Evolutionary conservation across 345 rosid species (phyloP).

Genomic region (Corchorus capsularis): DNA sequence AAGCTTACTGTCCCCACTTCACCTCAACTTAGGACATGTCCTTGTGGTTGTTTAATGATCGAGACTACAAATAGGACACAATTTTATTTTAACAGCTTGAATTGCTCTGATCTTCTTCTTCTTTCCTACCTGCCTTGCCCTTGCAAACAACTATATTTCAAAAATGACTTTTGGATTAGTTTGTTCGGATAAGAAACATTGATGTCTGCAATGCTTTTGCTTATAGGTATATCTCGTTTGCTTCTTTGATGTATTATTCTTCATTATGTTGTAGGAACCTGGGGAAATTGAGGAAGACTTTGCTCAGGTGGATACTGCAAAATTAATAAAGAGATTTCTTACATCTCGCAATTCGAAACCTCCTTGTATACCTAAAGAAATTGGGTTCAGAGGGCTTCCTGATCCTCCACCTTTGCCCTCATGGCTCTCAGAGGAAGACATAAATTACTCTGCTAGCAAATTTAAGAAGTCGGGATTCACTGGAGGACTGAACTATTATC

Average conservation of each 20-base stretch:
- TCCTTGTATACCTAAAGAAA: constrained; percentile 56
- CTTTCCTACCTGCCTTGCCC: background rate
- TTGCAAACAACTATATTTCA: background rate
- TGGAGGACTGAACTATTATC: constrained; percentile 82
- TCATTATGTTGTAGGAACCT: constrained; percentile 50
- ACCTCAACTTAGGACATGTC: background rate
- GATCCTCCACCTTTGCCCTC: constrained; percentile 50
- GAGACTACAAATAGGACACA: background rate
- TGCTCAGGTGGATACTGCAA: constrained; percentile 57
- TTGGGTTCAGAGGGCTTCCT: constrained; percentile 57
- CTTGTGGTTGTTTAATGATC: background rate
- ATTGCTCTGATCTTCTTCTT: background rate
- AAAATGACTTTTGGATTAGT: background rate
- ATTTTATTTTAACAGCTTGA: background rate
- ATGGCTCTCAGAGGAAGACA: constrained; percentile 77
- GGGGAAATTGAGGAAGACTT: constrained; percentile 76
- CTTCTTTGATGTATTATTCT: background rate
- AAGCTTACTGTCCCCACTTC: background rate
- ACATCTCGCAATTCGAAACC: constrained; percentile 46
- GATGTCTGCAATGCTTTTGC: background rate
- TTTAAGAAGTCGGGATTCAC: constrained; percentile 71
- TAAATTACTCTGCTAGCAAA: constrained; percentile 58
- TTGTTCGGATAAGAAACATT: background rate
- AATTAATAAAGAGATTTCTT: constrained; percentile 46
- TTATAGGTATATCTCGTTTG: background rate